Evolutionary conservation across 768 basidiomycete species (phyloP).

Genomic region (Leccinum boreale): DNA sequence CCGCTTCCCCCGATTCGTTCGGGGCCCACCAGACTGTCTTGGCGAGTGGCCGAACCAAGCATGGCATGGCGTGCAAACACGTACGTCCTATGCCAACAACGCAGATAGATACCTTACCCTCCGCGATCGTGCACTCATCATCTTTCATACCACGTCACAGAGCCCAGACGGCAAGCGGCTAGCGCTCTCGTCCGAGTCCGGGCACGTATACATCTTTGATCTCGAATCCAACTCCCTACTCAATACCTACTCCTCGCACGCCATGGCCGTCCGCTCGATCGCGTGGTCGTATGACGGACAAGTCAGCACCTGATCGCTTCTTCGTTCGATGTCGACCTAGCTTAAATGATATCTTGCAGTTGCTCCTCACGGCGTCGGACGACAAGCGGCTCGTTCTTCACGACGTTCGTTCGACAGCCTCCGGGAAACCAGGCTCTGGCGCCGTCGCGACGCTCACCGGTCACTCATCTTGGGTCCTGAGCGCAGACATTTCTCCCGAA

Average conservation of each 20-base stretch:
- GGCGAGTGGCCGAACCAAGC: constrained; percentile 68
- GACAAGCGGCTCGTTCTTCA: constrained; percentile 89
- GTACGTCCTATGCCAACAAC: constrained; percentile 38
- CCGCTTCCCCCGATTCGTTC: constrained; percentile 63
- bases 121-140: background rate
- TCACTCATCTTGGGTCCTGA: constrained; percentile 90
- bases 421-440: constrained; percentile 60
- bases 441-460: constrained; percentile 84
- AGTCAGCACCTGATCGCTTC: constrained; percentile 41
- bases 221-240: constrained; percentile 62
- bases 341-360: constrained; percentile 39
- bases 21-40: constrained; percentile 59
- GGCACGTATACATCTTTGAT: constrained; percentile 69
- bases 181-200: constrained; percentile 79
- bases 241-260: constrained; percentile 81
- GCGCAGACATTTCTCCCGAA: constrained; percentile 78
- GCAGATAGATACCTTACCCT: constrained; percentile 1
- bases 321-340: background rate
- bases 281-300: constrained; percentile 89
- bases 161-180: constrained; percentile 85
- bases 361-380: constrained; percentile 87
- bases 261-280: constrained; percentile 83
- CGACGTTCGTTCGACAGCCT: constrained; percentile 73
- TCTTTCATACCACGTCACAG: constrained; percentile 37
- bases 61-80: constrained; percentile 72